Base-by-base conservation (phyloP, 345 rosid species). In the Alliaria petiolata region DNA sequence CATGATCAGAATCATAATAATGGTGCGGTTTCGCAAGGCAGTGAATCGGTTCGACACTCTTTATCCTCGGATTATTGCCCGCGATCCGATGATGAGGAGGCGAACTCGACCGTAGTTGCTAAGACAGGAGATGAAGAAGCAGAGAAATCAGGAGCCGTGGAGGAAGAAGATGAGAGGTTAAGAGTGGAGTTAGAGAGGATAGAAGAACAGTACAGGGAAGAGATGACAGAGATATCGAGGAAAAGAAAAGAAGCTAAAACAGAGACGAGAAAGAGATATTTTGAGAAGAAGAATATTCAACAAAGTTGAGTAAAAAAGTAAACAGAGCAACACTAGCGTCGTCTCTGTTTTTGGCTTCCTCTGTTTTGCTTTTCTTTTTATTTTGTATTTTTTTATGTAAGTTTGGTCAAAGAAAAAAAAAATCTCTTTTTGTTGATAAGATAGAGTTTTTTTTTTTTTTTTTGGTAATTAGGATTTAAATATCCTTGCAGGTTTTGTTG, bases 151-250 rank as follows among this genome's bases (percentile, higher is more conserved):
- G 74, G 3, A 65, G 72, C 72, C 78, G 74, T 62, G 69, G 75
- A 82, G 14, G 83, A 74, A 72, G 25, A 36, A 59, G 76, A 82
- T 14, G 84, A 78, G 40, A 82, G 76, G 54, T 60, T 85, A 49
- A 81, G 65, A 75, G 44, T 62, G 64, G 90, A 84, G 81, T 71
- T 91, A 17, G 79, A 75, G 61, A 72, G 51, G 54, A 89, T 89
- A 40, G 95, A 91, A 65, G 65, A 70, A 33, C 83, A 79, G 76
- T 91, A 84, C 65, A 78, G 65, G 67, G 86, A 85, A 51, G 82
- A 82, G 35, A 58, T 85, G 69, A 76, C 80, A 70, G 85, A 83
- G 68, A 80, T 89, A 67, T 26, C 51, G 51, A 85, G 56, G 87
- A 80, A 67, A 80, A 85, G 88, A 72, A 80, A 89, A 35, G 91